phyloP scores from a whole-genome alignment of 176 grass and related monocot genomes.

The Zea mays region Zm-B73-REFERENCE-NAM-5.0 NC_050103.1:15659501-15660000 shows the following conservation, averaged over 20 bases:
- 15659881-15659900: no score
- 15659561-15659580: conserved; percentile 27
- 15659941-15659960: conserved; percentile 47
- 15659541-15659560: background rate
- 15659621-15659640: conserved; percentile 7
- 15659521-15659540: conserved; percentile 12
- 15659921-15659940: conserved; percentile 40
- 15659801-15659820: no score
- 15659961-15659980: conserved; percentile 42
- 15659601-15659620: conserved; percentile 31
- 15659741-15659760: conserved; percentile 7
- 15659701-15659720: conserved; percentile 37
- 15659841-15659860: no score
- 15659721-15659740: conserved; percentile 46
- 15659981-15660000: conserved; percentile 20
- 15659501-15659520: conserved; percentile 37
- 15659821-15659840: no score
- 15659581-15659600: no score
- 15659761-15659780: no score
- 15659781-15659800: no score
- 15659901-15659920: background rate
- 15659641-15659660: conserved; percentile 28
- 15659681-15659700: conserved; percentile 40
- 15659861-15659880: no score
- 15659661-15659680: conserved; percentile 22